Evolutionary conservation across 108 stramenopile species (phyloP).

Genomic region (Cyclotella choctawhatcheeana): DNA sequence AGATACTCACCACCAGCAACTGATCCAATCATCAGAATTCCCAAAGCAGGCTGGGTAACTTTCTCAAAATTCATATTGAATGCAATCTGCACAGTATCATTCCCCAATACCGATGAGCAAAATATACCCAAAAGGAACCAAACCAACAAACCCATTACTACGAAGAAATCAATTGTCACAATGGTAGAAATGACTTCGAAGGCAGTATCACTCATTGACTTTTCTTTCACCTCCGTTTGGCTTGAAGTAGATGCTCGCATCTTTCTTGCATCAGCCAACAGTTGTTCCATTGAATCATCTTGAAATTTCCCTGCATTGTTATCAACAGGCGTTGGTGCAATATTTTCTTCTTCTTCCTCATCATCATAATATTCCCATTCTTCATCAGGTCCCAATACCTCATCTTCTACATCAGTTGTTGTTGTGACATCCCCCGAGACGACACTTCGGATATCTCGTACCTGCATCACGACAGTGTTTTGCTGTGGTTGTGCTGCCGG

Average conservation of each 20-base stretch:
- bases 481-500: slow-evolving; percentile 39
- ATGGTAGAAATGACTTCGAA: slow-evolving; percentile 79
- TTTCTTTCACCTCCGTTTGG: slow-evolving; percentile 12
- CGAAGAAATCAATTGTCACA: slow-evolving; percentile 93
- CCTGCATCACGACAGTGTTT: slow-evolving; percentile 57
- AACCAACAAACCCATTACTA: slow-evolving; percentile 80
- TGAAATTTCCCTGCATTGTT: background rate
- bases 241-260: slow-evolving; percentile 56
- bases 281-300: slow-evolving; percentile 68
- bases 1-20: slow-evolving; percentile 59
- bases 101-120: slow-evolving; percentile 71
- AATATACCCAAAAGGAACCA: slow-evolving; percentile 93
- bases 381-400: slow-evolving; percentile 37
- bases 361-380: slow-evolving; percentile 59
- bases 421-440: slow-evolving; percentile 43
- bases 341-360: slow-evolving; percentile 48
- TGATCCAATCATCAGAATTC: slow-evolving; percentile 88
- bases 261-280: slow-evolving; percentile 70
- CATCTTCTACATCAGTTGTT: slow-evolving; percentile 21
- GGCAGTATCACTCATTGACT: slow-evolving; percentile 42
- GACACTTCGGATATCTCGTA: slow-evolving; percentile 65
- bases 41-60: slow-evolving; percentile 70
- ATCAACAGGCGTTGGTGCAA: background rate
- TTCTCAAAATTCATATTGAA: slow-evolving; percentile 80
- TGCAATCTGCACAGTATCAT: slow-evolving; percentile 90